A percentile compares a stretch with the other conserved stretches of the same genome.
These are phyloP conservation scores for Coemansia reversa DNA, from an alignment of 192 early-diverging fungal genomes.

Conservation along the genomic window DNA sequence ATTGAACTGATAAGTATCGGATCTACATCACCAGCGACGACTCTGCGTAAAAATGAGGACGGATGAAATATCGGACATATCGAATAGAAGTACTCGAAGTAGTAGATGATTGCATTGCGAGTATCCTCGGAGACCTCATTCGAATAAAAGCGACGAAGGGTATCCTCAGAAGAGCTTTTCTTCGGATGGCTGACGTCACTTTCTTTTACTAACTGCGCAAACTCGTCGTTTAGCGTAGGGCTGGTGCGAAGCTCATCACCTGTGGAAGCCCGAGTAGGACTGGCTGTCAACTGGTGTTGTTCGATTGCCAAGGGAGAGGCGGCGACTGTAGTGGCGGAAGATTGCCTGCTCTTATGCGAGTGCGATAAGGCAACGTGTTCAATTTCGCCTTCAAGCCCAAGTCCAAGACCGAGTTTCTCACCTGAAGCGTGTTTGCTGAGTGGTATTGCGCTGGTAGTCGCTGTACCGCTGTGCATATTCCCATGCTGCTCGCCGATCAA, in stretches of 20 bases:
- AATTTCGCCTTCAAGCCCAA: background rate
- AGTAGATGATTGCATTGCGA: slow-evolving; percentile 35
- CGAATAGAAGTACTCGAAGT: slow-evolving; percentile 47
- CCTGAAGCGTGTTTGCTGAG: background rate
- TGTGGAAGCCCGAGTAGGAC: background rate
- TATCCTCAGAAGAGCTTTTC: slow-evolving; percentile 4
- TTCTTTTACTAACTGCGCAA: slow-evolving; percentile 5
- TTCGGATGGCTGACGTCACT: background rate
- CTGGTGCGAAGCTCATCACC: background rate
- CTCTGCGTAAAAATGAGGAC: slow-evolving; percentile 28
- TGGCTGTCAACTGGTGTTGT: background rate
- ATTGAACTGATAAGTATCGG: slow-evolving; percentile 38
- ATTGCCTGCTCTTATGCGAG: slow-evolving; percentile 7
- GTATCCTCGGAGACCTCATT: slow-evolving; percentile 35
- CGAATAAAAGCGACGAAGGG: slow-evolving; percentile 42
- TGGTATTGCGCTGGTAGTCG: background rate
- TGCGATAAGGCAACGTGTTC: background rate
- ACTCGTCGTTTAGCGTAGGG: slow-evolving; percentile 1
- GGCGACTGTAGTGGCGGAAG: slow-evolving; percentile 3
- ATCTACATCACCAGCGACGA: slow-evolving; percentile 41
- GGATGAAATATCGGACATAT: slow-evolving; percentile 50
- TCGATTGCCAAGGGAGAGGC: background rate
- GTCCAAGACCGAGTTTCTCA: background rate
- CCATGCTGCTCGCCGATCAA: background rate
- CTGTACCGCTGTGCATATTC: background rate